Base-by-base conservation (phyloP, 306 rosid genomes). In the Cucurbita maxima region DNA sequence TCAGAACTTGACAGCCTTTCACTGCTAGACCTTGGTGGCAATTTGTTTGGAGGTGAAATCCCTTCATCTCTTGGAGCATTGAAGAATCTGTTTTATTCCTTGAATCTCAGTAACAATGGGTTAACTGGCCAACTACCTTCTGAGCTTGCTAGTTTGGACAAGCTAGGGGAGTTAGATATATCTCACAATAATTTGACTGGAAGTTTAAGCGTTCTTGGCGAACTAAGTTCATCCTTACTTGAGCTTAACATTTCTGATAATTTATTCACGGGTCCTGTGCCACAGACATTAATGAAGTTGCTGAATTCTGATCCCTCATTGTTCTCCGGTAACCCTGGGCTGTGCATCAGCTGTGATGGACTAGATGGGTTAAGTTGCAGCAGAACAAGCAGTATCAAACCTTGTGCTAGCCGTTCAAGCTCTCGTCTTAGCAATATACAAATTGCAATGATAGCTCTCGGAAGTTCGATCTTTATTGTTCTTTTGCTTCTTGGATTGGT, bases 161-260 rank as follows among this genome's bases (percentile, higher is more conserved):
- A 0, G 20, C 79, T 88, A 16, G 80, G 43, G 74, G n/a, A 5
- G 8, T n/a, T 94, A 60, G 96, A 88, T 80, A 53, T 94, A 16
- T 90, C 98, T 66, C 82, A 50, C 30, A 94, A 90, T 85, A 85
- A 90, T 74, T 83, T 94, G 85, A 86, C 87, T 18, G 97, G 97
- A 79, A 80, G 76, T 79, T 74, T 86, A 58, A 11, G 71, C 3
- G 80, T 74, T 64, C 84, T 94, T 22, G 87, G 73, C 18, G 69
- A 76, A 16, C 81, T 90, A 51, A 19, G 14, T 47, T 86, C 95
- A 20, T 15, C 69, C 0, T 57, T 90, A 54, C n/a, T 68, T 45
- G 73, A 79, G 74, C 37, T 87, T 62, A 79, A 90, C 77, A 68
- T 94, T 77, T 89, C 98, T 43, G 63, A 71, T 83, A 94, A 94